Percentiles rank a stretch among this genome's conserved stretches.
phyloP scores from a whole-genome alignment of 2,329 filamentous ascomycete genomes.

The Talaromyces sp. region DNA sequence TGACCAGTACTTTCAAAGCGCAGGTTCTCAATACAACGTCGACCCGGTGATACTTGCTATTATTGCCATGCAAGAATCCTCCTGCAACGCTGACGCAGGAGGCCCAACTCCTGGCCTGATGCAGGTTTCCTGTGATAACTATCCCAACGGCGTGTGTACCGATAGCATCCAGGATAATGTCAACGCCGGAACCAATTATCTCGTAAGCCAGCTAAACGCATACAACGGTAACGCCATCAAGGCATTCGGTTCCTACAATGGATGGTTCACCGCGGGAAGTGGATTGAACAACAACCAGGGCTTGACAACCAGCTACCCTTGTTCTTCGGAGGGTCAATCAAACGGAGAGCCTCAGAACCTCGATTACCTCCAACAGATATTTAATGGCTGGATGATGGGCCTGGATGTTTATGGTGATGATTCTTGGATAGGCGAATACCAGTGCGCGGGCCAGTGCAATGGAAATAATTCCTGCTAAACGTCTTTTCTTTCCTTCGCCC shows the following conservation, averaged over 20 bases:
- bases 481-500: neutral
- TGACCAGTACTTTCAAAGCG: slow-evolving; percentile 30
- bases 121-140: slow-evolving; percentile 34
- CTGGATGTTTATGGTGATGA: slow-evolving; percentile 30
- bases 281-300: slow-evolving; percentile 28
- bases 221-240: slow-evolving; percentile 27
- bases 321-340: slow-evolving; percentile 24
- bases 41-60: slow-evolving; percentile 33
- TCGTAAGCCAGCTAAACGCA: slow-evolving; percentile 22
- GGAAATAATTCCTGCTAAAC: slow-evolving; percentile 18
- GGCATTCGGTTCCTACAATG: slow-evolving; percentile 34
- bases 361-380: slow-evolving; percentile 33
- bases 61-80: slow-evolving; percentile 36
- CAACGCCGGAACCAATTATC: slow-evolving; percentile 31
- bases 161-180: slow-evolving; percentile 32
- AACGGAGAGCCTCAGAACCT: slow-evolving; percentile 33
- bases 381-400: slow-evolving; percentile 36
- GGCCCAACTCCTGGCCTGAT: slow-evolving; percentile 33
- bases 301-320: slow-evolving; percentile 26
- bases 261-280: slow-evolving; percentile 31
- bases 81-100: slow-evolving; percentile 32
- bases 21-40: slow-evolving; percentile 28
- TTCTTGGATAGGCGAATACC: slow-evolving; percentile 21
- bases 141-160: slow-evolving; percentile 31
- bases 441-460: slow-evolving; percentile 19